Percentiles rank a stretch among this genome's conserved stretches.
phyloP scores from a whole-genome alignment of 2,329 filamentous ascomycete genomes.

The Verticillium nubilum region DNA sequence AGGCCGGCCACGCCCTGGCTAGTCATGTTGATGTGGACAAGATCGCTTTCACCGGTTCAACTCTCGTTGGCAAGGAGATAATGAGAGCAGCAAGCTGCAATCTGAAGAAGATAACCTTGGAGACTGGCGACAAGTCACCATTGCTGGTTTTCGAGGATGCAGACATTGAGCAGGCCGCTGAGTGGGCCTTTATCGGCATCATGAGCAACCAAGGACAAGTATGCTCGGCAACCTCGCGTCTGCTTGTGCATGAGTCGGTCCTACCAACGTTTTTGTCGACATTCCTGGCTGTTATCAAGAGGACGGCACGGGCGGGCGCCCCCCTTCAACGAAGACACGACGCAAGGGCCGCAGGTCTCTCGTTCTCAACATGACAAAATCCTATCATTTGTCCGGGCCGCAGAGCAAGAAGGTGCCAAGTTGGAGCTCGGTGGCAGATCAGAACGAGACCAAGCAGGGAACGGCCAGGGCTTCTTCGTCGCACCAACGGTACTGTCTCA shows the following conservation, averaged over 20 bases:
- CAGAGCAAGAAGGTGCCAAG: slow-evolving; percentile 67
- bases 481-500: slow-evolving; percentile 40
- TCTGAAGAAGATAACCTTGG: slow-evolving; percentile 66
- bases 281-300: slow-evolving; percentile 54
- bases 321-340: slow-evolving; percentile 63
- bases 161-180: slow-evolving; percentile 54
- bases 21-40: slow-evolving; percentile 36
- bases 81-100: slow-evolving; percentile 58
- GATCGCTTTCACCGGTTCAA: slow-evolving; percentile 66
- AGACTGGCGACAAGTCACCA: slow-evolving; percentile 65
- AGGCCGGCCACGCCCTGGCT: slow-evolving; percentile 51
- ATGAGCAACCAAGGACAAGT: slow-evolving; percentile 60
- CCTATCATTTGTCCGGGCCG: slow-evolving; percentile 62
- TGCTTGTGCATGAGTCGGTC: slow-evolving; percentile 56
- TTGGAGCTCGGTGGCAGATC: slow-evolving; percentile 59
- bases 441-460: not conserved
- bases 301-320: slow-evolving; percentile 64
- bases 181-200: slow-evolving; percentile 33
- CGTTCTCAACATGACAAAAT: slow-evolving; percentile 66
- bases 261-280: slow-evolving; percentile 59
- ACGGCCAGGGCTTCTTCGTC: slow-evolving; percentile 34
- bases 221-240: slow-evolving; percentile 58
- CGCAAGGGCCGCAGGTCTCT: slow-evolving; percentile 70
- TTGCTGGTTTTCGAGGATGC: slow-evolving; percentile 61
- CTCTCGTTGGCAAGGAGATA: slow-evolving; percentile 61